Evolutionary conservation across 176 grass and related monocot genomes (phyloP), one percentile per base, ranked within the genome.

Genomic region (Avena atlantica): DNA sequence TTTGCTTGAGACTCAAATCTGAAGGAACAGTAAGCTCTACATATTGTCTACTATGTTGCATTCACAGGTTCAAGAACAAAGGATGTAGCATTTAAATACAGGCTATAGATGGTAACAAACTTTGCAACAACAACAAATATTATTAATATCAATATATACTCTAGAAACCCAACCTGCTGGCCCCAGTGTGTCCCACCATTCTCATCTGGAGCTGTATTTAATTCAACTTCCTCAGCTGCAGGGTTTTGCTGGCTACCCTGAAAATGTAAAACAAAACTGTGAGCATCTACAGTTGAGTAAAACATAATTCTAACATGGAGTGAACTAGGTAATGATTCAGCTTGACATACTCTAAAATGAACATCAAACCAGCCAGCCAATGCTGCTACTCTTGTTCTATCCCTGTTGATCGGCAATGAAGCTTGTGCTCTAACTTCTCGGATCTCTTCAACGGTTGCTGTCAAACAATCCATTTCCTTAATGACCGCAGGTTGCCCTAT

Each of bases 281-380:
- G 34, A 91, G 70, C 21, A 48, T 44, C 29, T 68, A 16, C 14
- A n/a, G 17, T 78, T 71, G 23, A 70, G 63, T 64, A 51, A 74
- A 52, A 16, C 52, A 48, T 67, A 81, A 65, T 34, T 66, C 36
- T 59, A 12, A 20, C 21, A 85, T 82, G 84, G 34, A 12, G 81
- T 75, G 29, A 70, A 56, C 5, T 25, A 6, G 23, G 15, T 16
- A 71, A 65, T 4, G 52, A 69, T 70, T 61, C 47, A 82, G 83
- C 62, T 77, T 36, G 55, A 84, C 89, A 83, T 94, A 96, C 97
- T 77, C 84, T 89, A 87, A 99, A 99, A 85, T 99, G 94, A 81
- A 97, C 94, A 96, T 99, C 97, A 61, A 99, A 99, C 97, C 97
- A 99, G 71, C 97, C 97, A 89, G 97, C 94, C 25, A 94, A 79